A percentile compares a stretch with the other conserved stretches of the same genome.
Conservation (phyloP, 2,329 filamentous ascomycete species). For the Magnaporthiopsis incrustans region DNA sequence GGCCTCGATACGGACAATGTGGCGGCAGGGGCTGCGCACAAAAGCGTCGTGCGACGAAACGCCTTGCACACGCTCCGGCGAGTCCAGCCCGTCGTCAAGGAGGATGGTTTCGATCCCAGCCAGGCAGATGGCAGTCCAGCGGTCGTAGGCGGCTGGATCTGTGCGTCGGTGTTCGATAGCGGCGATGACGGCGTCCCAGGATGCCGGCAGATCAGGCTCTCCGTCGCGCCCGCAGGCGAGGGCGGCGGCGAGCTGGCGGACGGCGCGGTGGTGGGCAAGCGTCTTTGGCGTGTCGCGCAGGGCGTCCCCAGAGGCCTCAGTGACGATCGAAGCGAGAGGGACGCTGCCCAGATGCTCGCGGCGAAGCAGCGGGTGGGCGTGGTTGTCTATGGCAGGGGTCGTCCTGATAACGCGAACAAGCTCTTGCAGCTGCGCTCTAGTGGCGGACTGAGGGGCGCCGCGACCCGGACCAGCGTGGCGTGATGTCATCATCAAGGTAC, state of each 20-base stretch:
- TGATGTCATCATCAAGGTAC: not conserved
- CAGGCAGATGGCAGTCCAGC: conserved; percentile 57
- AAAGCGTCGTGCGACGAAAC: conserved; percentile 56
- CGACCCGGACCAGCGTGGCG: not conserved
- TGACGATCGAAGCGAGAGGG: conserved; percentile 52
- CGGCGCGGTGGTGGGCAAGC: conserved; percentile 62
- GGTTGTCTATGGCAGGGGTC: conserved; percentile 64
- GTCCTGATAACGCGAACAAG: conserved; percentile 34
- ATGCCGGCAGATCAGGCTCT: conserved; percentile 22
- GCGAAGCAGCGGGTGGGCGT: conserved; percentile 61
- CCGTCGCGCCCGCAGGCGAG: conserved; percentile 46
- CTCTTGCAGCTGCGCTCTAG: conserved; percentile 19
- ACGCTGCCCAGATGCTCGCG: conserved; percentile 37
- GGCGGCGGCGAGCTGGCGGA: conserved; percentile 57
- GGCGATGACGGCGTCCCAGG: conserved; percentile 47
- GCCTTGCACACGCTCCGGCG: conserved; percentile 49
- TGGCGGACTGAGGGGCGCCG: conserved; percentile 1
- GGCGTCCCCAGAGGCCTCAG: conserved; percentile 64
- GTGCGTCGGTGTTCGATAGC: conserved; percentile 33
- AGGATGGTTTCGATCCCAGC: conserved; percentile 63
- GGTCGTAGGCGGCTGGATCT: conserved; percentile 36
- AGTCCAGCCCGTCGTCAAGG: conserved; percentile 67
- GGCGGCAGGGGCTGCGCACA: conserved; percentile 54
- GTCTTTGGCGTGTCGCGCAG: conserved; percentile 53
- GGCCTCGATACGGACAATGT: conserved; percentile 71